A percentile compares a stretch with the other conserved stretches of the same genome.
These are phyloP conservation scores for Quercus glauca DNA, from an alignment of 306 rosid species.

Conservation along the genomic window DNA sequence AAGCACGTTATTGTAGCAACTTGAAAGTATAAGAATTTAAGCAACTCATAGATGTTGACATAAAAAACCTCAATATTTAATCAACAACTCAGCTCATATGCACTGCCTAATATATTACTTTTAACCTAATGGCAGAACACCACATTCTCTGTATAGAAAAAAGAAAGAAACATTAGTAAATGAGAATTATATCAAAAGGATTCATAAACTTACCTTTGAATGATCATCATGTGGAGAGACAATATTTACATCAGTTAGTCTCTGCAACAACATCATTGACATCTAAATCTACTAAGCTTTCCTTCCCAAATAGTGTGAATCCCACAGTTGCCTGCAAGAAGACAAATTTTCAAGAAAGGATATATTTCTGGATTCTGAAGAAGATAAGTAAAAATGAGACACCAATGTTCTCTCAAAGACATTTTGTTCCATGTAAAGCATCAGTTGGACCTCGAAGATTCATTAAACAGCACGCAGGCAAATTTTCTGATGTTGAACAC, in stretches of 20 bases:
- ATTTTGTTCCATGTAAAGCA: background rate
- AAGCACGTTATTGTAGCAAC: background rate
- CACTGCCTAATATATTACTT: background rate
- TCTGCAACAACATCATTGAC: conserved; percentile 53
- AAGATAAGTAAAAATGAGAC: background rate
- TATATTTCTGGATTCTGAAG: background rate
- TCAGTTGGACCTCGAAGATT: conserved; percentile 1
- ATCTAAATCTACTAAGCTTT: conserved; percentile 69
- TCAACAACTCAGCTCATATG: background rate
- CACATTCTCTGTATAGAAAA: background rate
- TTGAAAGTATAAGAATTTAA: background rate
- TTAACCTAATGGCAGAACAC: background rate
- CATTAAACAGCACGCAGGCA: conserved; percentile 2
- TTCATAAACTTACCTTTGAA: conserved; percentile 38
- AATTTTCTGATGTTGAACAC: conserved; percentile 12
- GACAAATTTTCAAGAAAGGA: conserved; percentile 1
- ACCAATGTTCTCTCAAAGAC: background rate
- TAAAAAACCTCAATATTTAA: background rate
- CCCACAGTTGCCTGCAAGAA: conserved; percentile 87
- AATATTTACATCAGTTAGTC: conserved; percentile 30
- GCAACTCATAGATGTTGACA: background rate
- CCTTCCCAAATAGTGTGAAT: conserved; percentile 81
- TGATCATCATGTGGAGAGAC: conserved; percentile 10
- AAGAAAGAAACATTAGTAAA: conserved; percentile 10
- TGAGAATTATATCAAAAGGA: background rate